Conservation (phyloP, 2,329 filamentous ascomycete genomes). For the Arthrobotrys sphaeroides region DNA sequence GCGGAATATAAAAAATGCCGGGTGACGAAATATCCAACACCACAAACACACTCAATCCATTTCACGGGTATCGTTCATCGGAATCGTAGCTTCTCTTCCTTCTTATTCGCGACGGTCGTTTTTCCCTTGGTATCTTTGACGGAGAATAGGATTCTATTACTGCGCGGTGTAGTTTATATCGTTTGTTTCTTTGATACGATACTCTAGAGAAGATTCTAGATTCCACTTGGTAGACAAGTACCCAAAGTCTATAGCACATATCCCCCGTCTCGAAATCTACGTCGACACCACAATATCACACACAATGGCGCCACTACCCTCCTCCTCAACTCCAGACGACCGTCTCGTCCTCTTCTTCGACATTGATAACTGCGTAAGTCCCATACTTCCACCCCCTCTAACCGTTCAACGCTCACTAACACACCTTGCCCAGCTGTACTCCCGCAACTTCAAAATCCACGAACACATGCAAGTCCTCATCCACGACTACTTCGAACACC, state of each 20-base stretch:
- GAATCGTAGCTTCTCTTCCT: neutral
- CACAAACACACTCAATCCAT: constrained; percentile 14
- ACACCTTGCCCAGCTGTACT: constrained; percentile 34
- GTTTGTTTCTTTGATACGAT: too few relatives aligned
- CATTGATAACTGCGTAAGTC: constrained; percentile 89
- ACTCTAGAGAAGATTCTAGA: too few relatives aligned
- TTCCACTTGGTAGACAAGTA: too few relatives aligned
- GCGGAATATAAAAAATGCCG: constrained; percentile 31
- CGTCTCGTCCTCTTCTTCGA: constrained; percentile 79
- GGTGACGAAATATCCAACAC: constrained; percentile 50
- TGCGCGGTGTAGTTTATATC: too few relatives aligned
- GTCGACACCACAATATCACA: neutral
- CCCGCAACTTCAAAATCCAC: constrained; percentile 71
- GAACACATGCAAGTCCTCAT: constrained; percentile 89
- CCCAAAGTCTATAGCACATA: too few relatives aligned
- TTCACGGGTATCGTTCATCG: neutral
- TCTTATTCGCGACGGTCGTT: neutral
- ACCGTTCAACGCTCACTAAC: neutral
- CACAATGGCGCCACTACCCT: constrained; percentile 21
- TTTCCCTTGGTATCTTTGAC: too few relatives aligned
- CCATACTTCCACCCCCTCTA: constrained; percentile 73
- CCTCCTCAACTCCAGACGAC: constrained; percentile 58
- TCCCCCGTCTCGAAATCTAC: neutral
- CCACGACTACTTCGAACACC: constrained; percentile 61
- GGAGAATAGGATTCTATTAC: too few relatives aligned